A percentile compares a stretch with the other conserved stretches of the same genome.
These are phyloP conservation scores for Glycine latifolia DNA, from an alignment of 306 rosid species.

Conservation along the genomic window DNA sequence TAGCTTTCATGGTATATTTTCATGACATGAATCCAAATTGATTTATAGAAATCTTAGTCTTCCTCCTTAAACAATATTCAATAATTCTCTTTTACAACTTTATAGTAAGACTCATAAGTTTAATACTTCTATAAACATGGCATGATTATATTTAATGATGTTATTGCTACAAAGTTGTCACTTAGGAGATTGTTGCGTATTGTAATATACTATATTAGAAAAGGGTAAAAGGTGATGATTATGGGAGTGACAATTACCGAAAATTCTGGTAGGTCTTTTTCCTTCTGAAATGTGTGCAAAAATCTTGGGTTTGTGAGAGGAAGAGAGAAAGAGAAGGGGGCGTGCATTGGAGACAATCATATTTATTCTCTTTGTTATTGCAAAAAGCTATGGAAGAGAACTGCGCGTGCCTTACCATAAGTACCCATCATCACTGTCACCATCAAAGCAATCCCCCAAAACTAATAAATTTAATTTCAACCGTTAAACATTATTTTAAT, in stretches of 20 bases:
- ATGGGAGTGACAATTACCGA: constrained; percentile 67
- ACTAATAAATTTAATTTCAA: constrained; percentile 19
- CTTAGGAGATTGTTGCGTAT: constrained; percentile 10
- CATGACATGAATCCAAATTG: no score
- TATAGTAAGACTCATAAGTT: no score
- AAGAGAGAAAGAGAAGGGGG: constrained; percentile 40
- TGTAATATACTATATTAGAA: constrained; percentile 25
- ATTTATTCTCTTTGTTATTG: constrained; percentile 76
- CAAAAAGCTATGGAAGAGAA: constrained; percentile 56
- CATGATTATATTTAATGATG: constrained; percentile 48
- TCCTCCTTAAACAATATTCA: no score
- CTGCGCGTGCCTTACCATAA: constrained; percentile 71
- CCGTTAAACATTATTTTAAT: neutral
- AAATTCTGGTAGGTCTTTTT: constrained; percentile 57
- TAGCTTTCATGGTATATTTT: no score
- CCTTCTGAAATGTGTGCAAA: constrained; percentile 65
- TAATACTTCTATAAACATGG: no score
- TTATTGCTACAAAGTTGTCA: constrained; percentile 34
- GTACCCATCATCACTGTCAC: constrained; percentile 75
- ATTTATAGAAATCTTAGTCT: no score
- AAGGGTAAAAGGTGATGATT: constrained; percentile 69
- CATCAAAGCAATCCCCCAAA: constrained; percentile 44
- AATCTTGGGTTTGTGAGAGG: constrained; percentile 50
- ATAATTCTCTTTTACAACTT: no score
- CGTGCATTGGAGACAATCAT: constrained; percentile 85